phyloP scores from a whole-genome alignment of 2,329 filamentous ascomycete genomes.

The Phialophora chinensis region DNA sequence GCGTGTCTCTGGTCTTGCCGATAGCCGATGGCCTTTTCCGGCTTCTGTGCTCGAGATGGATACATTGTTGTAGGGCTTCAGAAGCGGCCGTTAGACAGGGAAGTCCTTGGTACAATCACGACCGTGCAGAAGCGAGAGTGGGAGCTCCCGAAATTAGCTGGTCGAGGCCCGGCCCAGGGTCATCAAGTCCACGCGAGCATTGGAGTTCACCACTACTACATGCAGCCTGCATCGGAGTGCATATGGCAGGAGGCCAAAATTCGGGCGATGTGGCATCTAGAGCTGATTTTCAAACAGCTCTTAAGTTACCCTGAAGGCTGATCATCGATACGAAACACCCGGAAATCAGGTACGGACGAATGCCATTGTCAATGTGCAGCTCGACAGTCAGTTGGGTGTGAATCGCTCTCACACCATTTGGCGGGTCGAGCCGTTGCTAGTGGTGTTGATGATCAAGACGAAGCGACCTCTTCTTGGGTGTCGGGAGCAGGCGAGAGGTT shows the following conservation, averaged over 20 bases:
- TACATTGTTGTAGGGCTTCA: not conserved
- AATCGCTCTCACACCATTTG: not conserved
- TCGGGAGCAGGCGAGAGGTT: slow-evolving; percentile 13
- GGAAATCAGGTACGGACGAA: slow-evolving; percentile 19
- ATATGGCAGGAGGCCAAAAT: not conserved
- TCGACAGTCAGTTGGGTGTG: slow-evolving; percentile 4
- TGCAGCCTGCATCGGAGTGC: slow-evolving; percentile 9
- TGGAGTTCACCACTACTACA: slow-evolving; percentile 7
- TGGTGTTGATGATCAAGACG: slow-evolving; percentile 22
- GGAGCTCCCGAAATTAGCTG: slow-evolving; percentile 4
- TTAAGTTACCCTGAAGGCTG: not conserved
- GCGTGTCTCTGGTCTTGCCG: not conserved
- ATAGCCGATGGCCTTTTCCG: not conserved
- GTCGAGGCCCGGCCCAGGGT: slow-evolving; percentile 2
- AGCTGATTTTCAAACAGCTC: slow-evolving; percentile 6
- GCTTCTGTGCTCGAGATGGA: not conserved
- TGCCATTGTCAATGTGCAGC: not conserved
- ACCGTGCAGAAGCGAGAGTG: slow-evolving; percentile 19
- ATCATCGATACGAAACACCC: not conserved
- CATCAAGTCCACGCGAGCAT: slow-evolving; percentile 7
- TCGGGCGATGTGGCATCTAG: not conserved
- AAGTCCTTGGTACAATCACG: not conserved
- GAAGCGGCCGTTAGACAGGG: slow-evolving; percentile 3
- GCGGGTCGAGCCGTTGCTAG: slow-evolving; percentile 24
- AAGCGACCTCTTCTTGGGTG: slow-evolving; percentile 15